Evolutionary conservation across 108 stramenopile species (phyloP), one percentile per base, ranked within the genome.

Genomic region (Conticribra guillardii): DNA sequence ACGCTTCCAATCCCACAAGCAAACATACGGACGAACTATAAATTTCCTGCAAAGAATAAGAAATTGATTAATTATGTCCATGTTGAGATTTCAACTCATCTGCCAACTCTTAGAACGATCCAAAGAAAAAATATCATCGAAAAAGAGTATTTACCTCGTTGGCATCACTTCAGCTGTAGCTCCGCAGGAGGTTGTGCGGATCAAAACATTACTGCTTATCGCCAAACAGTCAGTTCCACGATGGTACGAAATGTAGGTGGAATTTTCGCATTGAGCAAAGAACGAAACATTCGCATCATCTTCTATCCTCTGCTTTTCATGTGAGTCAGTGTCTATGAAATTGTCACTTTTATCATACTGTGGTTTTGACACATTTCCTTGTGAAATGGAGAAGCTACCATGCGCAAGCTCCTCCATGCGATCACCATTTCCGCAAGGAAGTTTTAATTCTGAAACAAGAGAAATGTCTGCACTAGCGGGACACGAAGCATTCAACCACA

Each of bases 1-100:
- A 19, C 64, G 50, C 53, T 79, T 79, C 77, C 77, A 79, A 70
- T 79, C 77, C 77, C 77, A 79, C 19, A 67, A 59, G 9, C 65
- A 47, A 58, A 63, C 70, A 22, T 49, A 62, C n/a, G 70, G 62
- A 27, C 64, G 57, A 21, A 71, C 44, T 54, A 30, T 61, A 26
- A 67, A 3, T 54, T 29, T 34, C 4, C 44, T 54, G 16, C 17
- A 22, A 1, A 11, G n/a, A 26, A 24, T 3, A 23, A 21, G 23
- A 19, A 44, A 60, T 21, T 0, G 24, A 19, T n/a, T n/a, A 30
- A 22, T 53, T 17, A 53, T 1, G 26, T 21, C 23, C 21, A 30
- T 5, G 28, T 16, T 22, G 33, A 16, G 33, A 30, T 16, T 30
- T 44, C 21, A 60, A 44, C 5, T 0, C 1, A n/a, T n/a, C n/a